Conservation (phyloP, 257 asterid genomes). For the Capsicum pubescens region DNA sequence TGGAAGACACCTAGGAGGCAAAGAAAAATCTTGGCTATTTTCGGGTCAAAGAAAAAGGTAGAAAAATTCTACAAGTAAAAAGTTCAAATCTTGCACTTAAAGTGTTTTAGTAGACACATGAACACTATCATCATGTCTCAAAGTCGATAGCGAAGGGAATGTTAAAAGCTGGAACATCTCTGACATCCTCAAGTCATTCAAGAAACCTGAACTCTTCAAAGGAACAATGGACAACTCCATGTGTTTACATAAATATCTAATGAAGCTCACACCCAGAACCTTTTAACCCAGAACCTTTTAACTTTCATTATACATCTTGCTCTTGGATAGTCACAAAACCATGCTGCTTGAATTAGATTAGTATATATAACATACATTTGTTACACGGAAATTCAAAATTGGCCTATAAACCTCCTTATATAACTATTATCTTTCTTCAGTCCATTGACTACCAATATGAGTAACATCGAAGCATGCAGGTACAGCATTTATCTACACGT, state of each 20-base stretch:
- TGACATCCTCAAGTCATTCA: neutral
- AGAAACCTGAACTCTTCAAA: neutral
- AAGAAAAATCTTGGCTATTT: neutral
- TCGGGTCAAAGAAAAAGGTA: neutral
- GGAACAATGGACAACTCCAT: neutral
- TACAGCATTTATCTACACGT: neutral
- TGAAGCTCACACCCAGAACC: neutral
- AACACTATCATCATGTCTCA: neutral
- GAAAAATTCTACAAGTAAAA: neutral
- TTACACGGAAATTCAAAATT: neutral
- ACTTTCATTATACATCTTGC: neutral
- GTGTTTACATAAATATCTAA: neutral
- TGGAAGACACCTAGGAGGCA: neutral
- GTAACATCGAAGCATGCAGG: neutral
- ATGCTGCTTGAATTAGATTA: neutral
- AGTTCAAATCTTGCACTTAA: neutral
- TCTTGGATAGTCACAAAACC: neutral
- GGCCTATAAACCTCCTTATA: neutral
- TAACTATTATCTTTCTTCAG: neutral
- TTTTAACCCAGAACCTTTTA: neutral
- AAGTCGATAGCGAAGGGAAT: neutral
- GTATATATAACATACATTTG: neutral
- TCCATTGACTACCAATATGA: neutral
- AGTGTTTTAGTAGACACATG: neutral
- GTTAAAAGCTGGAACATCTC: neutral